A percentile compares a stretch with the other conserved stretches of the same genome.
phyloP scores from a whole-genome alignment of 2,329 filamentous ascomycete species.

The Colletotrichum acutatum region DNA sequence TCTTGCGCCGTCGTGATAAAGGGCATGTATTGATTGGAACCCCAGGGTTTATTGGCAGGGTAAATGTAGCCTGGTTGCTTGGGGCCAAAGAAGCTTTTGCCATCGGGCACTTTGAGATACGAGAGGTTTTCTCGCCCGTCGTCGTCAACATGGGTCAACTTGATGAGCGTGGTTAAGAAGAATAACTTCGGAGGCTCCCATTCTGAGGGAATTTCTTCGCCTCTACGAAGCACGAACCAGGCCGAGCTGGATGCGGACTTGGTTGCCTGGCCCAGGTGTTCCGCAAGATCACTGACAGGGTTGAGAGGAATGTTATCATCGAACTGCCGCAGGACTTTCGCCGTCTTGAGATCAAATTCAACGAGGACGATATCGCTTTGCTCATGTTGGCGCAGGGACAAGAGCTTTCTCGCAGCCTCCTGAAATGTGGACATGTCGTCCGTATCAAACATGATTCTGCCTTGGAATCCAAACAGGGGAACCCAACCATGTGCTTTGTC shows the following conservation, averaged over 20 bases:
- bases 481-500: background rate
- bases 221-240: constrained; percentile 39
- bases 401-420: constrained; percentile 39
- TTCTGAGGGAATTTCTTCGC: constrained; percentile 4
- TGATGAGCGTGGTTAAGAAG: constrained; percentile 27
- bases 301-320: background rate
- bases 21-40: constrained; percentile 41
- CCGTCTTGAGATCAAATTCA: constrained; percentile 6
- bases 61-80: background rate
- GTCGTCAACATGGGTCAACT: background rate
- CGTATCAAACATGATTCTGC: constrained; percentile 40
- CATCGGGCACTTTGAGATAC: constrained; percentile 21
- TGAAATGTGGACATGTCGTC: constrained; percentile 37
- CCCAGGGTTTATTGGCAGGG: constrained; percentile 33
- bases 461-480: constrained; percentile 46
- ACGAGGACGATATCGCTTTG: constrained; percentile 13
- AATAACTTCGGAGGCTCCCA: constrained; percentile 40
- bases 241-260: background rate
- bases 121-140: constrained; percentile 11
- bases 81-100: background rate
- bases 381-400: constrained; percentile 35
- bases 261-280: background rate
- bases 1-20: constrained; percentile 41
- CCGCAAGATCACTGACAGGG: background rate
- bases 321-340: background rate